phyloP scores from a whole-genome alignment of 2,329 filamentous ascomycete species.

The Leptosphaerulina australis region DNA sequence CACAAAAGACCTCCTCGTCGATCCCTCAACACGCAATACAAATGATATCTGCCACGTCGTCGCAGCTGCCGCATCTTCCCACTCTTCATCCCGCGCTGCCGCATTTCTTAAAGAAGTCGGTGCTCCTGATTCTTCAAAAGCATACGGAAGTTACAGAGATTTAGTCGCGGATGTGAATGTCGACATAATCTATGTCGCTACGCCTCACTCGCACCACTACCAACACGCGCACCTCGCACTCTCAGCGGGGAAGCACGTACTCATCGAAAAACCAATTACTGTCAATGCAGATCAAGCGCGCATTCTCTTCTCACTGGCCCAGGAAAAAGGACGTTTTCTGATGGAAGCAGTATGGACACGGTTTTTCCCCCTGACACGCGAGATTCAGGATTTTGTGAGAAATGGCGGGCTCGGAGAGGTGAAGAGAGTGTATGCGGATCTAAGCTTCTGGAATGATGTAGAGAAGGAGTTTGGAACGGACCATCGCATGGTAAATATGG shows the following conservation, averaged over 20 bases:
- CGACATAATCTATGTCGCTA: conserved; percentile 86
- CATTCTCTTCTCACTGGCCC: conserved; percentile 73
- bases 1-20: conserved; percentile 76
- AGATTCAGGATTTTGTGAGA: conserved; percentile 68
- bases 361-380: conserved; percentile 81
- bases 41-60: conserved; percentile 72
- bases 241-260: conserved; percentile 80
- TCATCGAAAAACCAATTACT: conserved; percentile 89
- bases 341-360: conserved; percentile 79
- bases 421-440: conserved; percentile 61
- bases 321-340: conserved; percentile 62
- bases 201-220: conserved; percentile 90
- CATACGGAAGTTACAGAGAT: conserved; percentile 80
- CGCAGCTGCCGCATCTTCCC: conserved; percentile 77
- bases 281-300: conserved; percentile 79
- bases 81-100: conserved; percentile 68
- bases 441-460: conserved; percentile 63
- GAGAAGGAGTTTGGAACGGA: conserved; percentile 52
- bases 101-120: conserved; percentile 73
- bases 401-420: conserved; percentile 60
- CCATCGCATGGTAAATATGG: conserved; percentile 80
- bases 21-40: conserved; percentile 70
- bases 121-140: conserved; percentile 68
- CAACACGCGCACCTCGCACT: conserved; percentile 83
- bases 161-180: conserved; percentile 77